Evolutionary conservation across 495 filamentous ascomycete species (phyloP).

Genomic region (Chaetomium tenue): DNA sequence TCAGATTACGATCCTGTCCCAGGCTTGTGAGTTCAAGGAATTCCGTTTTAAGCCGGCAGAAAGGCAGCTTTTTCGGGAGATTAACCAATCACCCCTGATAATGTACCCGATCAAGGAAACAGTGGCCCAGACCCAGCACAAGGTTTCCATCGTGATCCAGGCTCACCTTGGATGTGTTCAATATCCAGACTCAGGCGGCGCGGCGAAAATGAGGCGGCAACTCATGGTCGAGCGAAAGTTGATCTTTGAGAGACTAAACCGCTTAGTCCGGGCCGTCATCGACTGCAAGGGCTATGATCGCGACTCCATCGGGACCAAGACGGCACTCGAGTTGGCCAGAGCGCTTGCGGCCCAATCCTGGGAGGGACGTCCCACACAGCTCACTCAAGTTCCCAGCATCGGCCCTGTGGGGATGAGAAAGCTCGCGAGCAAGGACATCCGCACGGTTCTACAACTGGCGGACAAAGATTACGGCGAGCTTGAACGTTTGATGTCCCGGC

Average conservation of each 20-base stretch:
- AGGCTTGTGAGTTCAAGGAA: slow-evolving; percentile 77
- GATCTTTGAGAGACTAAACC: slow-evolving; percentile 71
- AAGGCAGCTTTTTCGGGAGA: slow-evolving; percentile 71
- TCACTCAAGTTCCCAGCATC: slow-evolving; percentile 84
- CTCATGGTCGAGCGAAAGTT: slow-evolving; percentile 66
- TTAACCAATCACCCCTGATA: slow-evolving; percentile 73
- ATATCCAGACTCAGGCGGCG: slow-evolving; percentile 61
- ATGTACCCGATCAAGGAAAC: slow-evolving; percentile 80
- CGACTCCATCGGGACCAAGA: slow-evolving; percentile 64
- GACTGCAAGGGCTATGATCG: slow-evolving; percentile 71
- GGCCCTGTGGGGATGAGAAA: slow-evolving; percentile 77
- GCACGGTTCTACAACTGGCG: slow-evolving; percentile 68
- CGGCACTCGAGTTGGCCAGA: slow-evolving; percentile 74
- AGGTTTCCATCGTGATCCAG: slow-evolving; percentile 85
- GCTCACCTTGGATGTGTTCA: slow-evolving; percentile 74
- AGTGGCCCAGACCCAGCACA: slow-evolving; percentile 69
- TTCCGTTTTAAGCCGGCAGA: slow-evolving; percentile 68
- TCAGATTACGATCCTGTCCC: slow-evolving; percentile 43
- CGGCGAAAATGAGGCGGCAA: slow-evolving; percentile 58
- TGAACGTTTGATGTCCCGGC: slow-evolving; percentile 71
- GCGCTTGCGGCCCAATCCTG: slow-evolving; percentile 77
- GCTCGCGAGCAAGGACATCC: slow-evolving; percentile 67
- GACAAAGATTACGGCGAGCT: slow-evolving; percentile 66
- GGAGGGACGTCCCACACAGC: slow-evolving; percentile 80
- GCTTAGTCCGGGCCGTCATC: slow-evolving; percentile 78